These are phyloP conservation scores for Lichina pygmaea DNA, from an alignment of 495 filamentous ascomycete genomes.

Conservation along the genomic window DNA sequence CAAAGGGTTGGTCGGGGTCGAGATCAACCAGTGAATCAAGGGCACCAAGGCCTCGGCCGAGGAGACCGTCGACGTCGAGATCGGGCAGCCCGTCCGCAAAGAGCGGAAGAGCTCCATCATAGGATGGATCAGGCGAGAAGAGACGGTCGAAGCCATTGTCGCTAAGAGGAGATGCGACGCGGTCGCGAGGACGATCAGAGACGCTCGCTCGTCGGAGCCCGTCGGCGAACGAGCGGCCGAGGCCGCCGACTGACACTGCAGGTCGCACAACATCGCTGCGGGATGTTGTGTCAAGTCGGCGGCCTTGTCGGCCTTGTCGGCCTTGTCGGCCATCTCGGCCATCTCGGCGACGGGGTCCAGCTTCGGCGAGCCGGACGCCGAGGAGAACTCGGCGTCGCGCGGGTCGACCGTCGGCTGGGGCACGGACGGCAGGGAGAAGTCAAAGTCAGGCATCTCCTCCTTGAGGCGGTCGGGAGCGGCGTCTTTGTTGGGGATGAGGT, in stretches of 20 bases:
- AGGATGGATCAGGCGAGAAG: conserved; percentile 38
- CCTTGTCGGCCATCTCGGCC: conserved; percentile 17
- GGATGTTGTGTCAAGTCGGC: conserved; percentile 98
- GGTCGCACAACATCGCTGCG: conserved; percentile 99
- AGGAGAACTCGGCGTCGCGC: conserved; percentile 12
- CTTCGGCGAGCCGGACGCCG: conserved; percentile 15
- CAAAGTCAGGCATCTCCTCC: conserved; percentile 24
- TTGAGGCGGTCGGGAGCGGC: conserved; percentile 18
- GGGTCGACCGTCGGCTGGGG: conserved; percentile 5
- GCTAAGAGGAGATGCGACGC: conserved; percentile 27
- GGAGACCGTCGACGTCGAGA: conserved; percentile 25
- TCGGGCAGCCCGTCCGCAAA: conserved; percentile 50
- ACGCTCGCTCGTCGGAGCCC: conserved; percentile 12
- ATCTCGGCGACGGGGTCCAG: conserved; percentile 17
- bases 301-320: conserved; percentile 30
- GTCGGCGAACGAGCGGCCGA: conserved; percentile 23
- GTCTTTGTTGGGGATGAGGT: neutral
- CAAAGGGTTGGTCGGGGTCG: conserved; percentile 28
- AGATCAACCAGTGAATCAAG: conserved; percentile 71
- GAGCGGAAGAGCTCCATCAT: conserved; percentile 46
- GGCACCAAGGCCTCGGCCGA: conserved; percentile 36
- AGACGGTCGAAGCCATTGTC: conserved; percentile 39
- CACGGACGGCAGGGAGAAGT: conserved; percentile 13
- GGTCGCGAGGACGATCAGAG: neutral
- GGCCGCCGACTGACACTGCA: conserved; percentile 85